phyloP scores from a whole-genome alignment of 2,329 filamentous ascomycete genomes.

The Aureobasidium namibiae region DNA sequence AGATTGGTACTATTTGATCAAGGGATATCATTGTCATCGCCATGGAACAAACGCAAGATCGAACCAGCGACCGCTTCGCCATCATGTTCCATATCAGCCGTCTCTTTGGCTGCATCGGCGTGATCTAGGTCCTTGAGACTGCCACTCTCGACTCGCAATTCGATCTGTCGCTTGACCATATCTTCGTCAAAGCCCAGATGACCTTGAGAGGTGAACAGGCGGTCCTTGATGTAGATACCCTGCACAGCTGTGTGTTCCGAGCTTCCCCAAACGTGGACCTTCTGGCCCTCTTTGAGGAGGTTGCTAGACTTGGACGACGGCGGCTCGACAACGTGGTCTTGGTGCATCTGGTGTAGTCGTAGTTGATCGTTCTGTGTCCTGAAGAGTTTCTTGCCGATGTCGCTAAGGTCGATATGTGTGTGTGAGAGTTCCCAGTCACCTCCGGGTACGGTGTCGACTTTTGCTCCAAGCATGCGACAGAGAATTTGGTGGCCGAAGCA shows the following conservation, averaged over 20 bases:
- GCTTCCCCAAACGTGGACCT: constrained; percentile 43
- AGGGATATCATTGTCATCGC: constrained; percentile 37
- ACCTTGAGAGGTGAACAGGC: constrained; percentile 40
- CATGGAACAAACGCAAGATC: constrained; percentile 40
- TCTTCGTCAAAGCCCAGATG: constrained; percentile 40
- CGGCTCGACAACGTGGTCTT: constrained; percentile 34
- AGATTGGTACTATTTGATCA: background rate
- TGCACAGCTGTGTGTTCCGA: constrained; percentile 39
- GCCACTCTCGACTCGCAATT: constrained; percentile 36
- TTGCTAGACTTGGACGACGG: constrained; percentile 24
- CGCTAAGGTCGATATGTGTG: constrained; percentile 32
- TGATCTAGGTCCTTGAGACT: constrained; percentile 31
- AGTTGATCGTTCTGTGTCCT: constrained; percentile 26
- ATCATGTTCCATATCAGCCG: constrained; percentile 33
- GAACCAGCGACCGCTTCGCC: constrained; percentile 31
- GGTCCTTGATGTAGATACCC: constrained; percentile 36
- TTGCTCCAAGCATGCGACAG: constrained; percentile 34
- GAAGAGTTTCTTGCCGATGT: constrained; percentile 36
- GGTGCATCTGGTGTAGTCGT: constrained; percentile 41
- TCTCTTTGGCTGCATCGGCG: constrained; percentile 31
- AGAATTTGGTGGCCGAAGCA: constrained; percentile 44
- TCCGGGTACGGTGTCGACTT: constrained; percentile 29
- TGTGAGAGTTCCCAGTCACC: constrained; percentile 42
- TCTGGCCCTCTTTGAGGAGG: constrained; percentile 32
- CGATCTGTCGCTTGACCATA: constrained; percentile 39